Evolutionary conservation across 805 yeast genomes (phyloP), one percentile per base, ranked within the genome.

Genomic region (Barnettozyma siamensis): DNA sequence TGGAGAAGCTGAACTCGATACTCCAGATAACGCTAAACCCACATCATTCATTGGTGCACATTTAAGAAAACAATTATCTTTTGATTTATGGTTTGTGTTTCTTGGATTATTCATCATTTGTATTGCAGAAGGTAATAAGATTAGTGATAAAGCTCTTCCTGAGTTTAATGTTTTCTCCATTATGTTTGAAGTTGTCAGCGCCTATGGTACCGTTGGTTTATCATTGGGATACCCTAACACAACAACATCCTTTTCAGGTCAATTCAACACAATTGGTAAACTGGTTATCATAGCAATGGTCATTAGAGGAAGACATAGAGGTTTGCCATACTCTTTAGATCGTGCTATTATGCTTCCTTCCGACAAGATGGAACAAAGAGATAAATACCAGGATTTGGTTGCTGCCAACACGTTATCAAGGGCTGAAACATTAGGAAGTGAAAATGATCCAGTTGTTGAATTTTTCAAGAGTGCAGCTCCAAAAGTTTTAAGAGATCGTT

Each of bases 261-360:
- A 82, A 55, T 87, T 91, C 58, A 73, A 75, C 17, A 71, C 73
- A 0, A 54, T 91, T 7, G 83, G 95, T 2, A 93, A 93, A 57
- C 67, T 93, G 34, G 86, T 91, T 3, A 79, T 93, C 30, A 79
- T 87, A 48, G 91, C 88, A 5, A 78, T 88, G 83, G 79, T 93
- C 84, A 73, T 93, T 34, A 78, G 99, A 66, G 98, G 99, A 9
- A 73, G 97, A 44, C 97, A 89, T 56, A 86, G 99, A 73, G 98
- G 98, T 29, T 70, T 93, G 44, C 99, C 99, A 2, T 88, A 91
- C 58, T 70, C 89, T 0, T 73, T 93, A 43, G 99, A 93, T 63
- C 78, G 99, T 59, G 98, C 99, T 29, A 84, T 93, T 49, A 80
- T 91, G 72, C 61, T 91, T 38, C 91, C 94, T 7, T 76, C 83